Conservation (phyloP, 768 basidiomycete genomes). For the Boletus vermiculosoides region DNA sequence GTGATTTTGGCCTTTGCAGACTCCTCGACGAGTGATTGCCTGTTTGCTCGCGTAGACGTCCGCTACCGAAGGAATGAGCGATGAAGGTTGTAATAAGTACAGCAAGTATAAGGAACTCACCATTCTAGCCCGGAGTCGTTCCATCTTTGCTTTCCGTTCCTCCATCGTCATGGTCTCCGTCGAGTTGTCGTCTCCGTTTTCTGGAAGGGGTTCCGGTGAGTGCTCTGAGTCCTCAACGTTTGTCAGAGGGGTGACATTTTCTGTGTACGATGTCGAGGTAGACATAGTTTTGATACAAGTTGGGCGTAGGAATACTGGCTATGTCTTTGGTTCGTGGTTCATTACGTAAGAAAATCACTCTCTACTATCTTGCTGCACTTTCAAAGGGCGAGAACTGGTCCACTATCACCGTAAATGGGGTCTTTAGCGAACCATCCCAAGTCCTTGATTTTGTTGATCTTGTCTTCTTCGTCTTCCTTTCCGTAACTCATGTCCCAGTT, state of each 20-base stretch:
- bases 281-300: constrained; percentile 11
- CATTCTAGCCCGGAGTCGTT: constrained; percentile 74
- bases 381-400: constrained; percentile 30
- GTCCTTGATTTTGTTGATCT: constrained; percentile 18
- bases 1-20: constrained; percentile 73
- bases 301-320: not conserved
- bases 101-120: constrained; percentile 39
- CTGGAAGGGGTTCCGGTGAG: constrained; percentile 24
- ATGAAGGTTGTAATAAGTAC: not conserved
- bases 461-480: not conserved
- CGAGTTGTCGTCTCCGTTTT: constrained; percentile 18
- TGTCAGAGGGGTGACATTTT: constrained; percentile 1
- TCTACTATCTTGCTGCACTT: too few relatives aligned
- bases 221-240: constrained; percentile 30
- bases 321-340: not conserved
- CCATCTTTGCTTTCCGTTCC: constrained; percentile 75
- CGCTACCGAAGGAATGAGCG: constrained; percentile 44
- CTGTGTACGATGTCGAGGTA: not conserved
- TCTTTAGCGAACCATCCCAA: constrained; percentile 40
- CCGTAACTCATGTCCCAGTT: constrained; percentile 35
- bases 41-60: constrained; percentile 77
- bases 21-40: constrained; percentile 83
- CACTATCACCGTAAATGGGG: constrained; percentile 41
- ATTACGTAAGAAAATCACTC: constrained; percentile 11
- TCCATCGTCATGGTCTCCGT: constrained; percentile 49